A percentile compares a stretch with the other conserved stretches of the same genome.
Conservation (phyloP, 2,329 filamentous ascomycete genomes). For the Fusarium sacchari region DNA sequence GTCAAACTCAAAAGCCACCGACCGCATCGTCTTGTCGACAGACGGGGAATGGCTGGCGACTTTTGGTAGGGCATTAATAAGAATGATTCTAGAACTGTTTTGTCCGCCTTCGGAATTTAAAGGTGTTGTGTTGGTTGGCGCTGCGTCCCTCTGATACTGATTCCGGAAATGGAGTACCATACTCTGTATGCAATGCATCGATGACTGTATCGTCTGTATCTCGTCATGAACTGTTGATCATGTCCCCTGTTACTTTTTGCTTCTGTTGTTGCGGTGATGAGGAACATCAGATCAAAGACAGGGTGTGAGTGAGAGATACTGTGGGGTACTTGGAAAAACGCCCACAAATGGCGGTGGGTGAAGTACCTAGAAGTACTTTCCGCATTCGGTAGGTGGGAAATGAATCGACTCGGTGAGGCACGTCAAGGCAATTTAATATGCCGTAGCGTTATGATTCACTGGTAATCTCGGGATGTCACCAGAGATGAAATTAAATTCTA, state of each 20-base stretch:
- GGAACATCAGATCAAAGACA: conserved; percentile 18
- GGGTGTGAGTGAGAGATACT: conserved; percentile 32
- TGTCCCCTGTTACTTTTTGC: not conserved
- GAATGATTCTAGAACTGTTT: conserved; percentile 8
- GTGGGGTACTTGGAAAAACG: not conserved
- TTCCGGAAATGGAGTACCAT: not conserved
- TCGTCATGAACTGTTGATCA: not conserved
- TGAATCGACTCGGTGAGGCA: conserved; percentile 24
- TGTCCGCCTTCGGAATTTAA: not conserved
- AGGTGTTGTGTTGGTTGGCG: not conserved
- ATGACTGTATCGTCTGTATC: not conserved
- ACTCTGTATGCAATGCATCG: not conserved
- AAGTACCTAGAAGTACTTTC: conserved; percentile 28
- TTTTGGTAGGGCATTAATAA: not conserved
- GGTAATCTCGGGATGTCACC: conserved; percentile 28
- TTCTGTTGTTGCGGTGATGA: conserved; percentile 36
- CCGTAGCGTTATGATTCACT: conserved; percentile 25
- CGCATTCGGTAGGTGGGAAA: conserved; percentile 34
- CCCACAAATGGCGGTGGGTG: not conserved
- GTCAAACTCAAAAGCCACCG: conserved; percentile 24
- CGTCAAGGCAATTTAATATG: conserved; percentile 31
- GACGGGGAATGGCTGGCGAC: not conserved
- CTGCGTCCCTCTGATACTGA: not conserved
- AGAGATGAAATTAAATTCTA: conserved; percentile 14
- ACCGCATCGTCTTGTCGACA: conserved; percentile 1